Evolutionary conservation across 2,329 filamentous ascomycete genomes (phyloP).

Genomic region (Fusarium burgessii): DNA sequence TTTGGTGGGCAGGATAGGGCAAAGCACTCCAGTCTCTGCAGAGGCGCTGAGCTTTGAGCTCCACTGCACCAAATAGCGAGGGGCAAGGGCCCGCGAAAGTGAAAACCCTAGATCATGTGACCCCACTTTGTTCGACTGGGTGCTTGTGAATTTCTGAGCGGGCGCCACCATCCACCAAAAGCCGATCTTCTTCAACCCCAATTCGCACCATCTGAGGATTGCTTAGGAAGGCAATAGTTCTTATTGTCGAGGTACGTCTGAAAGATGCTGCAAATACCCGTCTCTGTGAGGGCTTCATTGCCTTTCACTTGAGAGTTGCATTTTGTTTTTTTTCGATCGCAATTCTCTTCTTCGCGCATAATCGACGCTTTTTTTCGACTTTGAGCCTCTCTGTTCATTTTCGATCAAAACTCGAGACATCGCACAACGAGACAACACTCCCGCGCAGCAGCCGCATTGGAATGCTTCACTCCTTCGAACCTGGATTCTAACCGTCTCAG

Average conservation of each 20-base stretch:
- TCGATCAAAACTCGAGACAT: conserved; percentile 18
- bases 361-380: conserved; percentile 25
- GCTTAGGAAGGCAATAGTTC: conserved; percentile 71
- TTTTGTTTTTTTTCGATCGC: too few species aligned
- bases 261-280: conserved; percentile 59
- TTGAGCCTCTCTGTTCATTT: conserved; percentile 20
- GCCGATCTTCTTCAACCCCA: conserved; percentile 48
- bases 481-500: conserved; percentile 57
- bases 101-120: conserved; percentile 51
- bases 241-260: conserved; percentile 73
- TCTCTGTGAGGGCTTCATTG: conserved; percentile 48
- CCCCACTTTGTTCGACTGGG: conserved; percentile 19
- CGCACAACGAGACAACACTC: conserved; percentile 17
- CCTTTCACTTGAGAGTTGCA: conserved; percentile 49
- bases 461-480: conserved; percentile 17
- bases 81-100: conserved; percentile 31
- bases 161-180: conserved; percentile 48
- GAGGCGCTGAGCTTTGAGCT: background rate
- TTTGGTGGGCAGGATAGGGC: conserved; percentile 38
- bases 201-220: conserved; percentile 66
- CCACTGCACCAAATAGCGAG: conserved; percentile 8
- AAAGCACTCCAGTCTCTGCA: conserved; percentile 10
- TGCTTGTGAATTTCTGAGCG: conserved; percentile 45
- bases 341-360: conserved; percentile 20
- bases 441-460: background rate